Base-by-base conservation (phyloP, 2,329 filamentous ascomycete species). In the Botrytis fragariae region DNA sequence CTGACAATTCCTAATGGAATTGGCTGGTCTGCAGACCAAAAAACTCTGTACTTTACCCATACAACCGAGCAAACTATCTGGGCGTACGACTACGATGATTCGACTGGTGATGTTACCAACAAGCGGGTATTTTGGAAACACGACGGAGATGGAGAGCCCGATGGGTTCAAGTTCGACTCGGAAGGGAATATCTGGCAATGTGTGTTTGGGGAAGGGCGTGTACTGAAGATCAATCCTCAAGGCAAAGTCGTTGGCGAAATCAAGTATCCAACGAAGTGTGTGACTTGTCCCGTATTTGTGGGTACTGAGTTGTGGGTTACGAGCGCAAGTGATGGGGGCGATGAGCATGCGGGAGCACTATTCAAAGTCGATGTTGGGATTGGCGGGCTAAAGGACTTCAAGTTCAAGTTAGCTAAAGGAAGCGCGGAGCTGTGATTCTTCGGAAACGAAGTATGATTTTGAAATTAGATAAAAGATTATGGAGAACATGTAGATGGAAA, bases 181-280 rank as follows among this genome's bases (percentile, higher is more conserved):
- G 89, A 97, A 72, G 94, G 94, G n/a, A 91, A 92, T 83, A 86
- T 97, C 79, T 98, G 95, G 95, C 91, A 92, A 75, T 93, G 93
- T 12, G 86, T 96, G n/a, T 96, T 93, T 80, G 94, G 94, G 71
- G 92, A 92, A 75, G 85, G 88, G 74, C 88, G 89, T 74, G 93
- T 97, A 37, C 84, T 97, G 76, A 89, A 92, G 81, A 91, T 97
- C 79, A 77, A 72, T 6, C 89, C 87, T 65, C 82, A 87, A 69
- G 94, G 93, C 4, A 84, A 90, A 78, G 83, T 97, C 44, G 85
- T 95, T 8, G 94, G 93, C 10, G 88, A 94, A 83, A 86, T 98
- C 76, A 86, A 84, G 72, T 84, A 97, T 76, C 94, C 94, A 7
- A 97, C 94, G 20, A 87, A 87, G 75, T 92, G 93, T 82, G 88